Percentiles rank a stretch among this genome's conserved stretches.
phyloP scores from a whole-genome alignment of 805 yeast genomes.

The Metschnikowia gruessii region DNA sequence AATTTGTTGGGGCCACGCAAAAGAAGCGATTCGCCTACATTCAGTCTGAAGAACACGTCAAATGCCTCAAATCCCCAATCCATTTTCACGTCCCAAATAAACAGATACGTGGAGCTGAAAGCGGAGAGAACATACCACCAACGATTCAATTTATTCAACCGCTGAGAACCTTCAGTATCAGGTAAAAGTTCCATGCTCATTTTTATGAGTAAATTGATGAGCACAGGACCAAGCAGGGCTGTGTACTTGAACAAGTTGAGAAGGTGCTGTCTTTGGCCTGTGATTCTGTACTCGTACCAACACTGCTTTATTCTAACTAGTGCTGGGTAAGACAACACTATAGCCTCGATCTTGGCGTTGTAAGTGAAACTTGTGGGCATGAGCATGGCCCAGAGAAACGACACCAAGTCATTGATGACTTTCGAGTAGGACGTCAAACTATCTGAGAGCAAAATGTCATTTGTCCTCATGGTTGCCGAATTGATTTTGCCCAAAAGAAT shows the following conservation, averaged over 20 bases:
- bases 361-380: conserved; percentile 18
- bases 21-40: conserved; percentile 9
- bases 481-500: conserved; percentile 60
- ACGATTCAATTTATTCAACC: conserved; percentile 25
- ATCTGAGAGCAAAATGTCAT: conserved; percentile 82
- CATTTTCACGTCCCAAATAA: conserved; percentile 83
- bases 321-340: conserved; percentile 53
- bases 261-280: conserved; percentile 54
- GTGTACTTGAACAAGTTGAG: conserved; percentile 74
- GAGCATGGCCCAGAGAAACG: conserved; percentile 48
- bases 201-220: conserved; percentile 26
- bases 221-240: conserved; percentile 49
- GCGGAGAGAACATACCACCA: conserved; percentile 47
- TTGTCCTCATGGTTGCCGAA: conserved; percentile 53
- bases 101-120: conserved; percentile 72
- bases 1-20: conserved; percentile 22
- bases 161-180: conserved; percentile 3
- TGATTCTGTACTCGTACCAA: conserved; percentile 56
- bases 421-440: conserved; percentile 78
- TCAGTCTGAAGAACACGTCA: conserved; percentile 25
- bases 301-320: conserved; percentile 83
- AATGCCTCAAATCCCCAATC: conserved; percentile 82
- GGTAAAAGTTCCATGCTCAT: conserved; percentile 13
- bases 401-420: conserved; percentile 67
- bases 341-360: conserved; percentile 29